Percentiles rank a stretch among this genome's conserved stretches.
Evolutionary conservation across 2,329 filamentous ascomycete species (phyloP).

Genomic region (Fonsecaea pedrosoi): DNA sequence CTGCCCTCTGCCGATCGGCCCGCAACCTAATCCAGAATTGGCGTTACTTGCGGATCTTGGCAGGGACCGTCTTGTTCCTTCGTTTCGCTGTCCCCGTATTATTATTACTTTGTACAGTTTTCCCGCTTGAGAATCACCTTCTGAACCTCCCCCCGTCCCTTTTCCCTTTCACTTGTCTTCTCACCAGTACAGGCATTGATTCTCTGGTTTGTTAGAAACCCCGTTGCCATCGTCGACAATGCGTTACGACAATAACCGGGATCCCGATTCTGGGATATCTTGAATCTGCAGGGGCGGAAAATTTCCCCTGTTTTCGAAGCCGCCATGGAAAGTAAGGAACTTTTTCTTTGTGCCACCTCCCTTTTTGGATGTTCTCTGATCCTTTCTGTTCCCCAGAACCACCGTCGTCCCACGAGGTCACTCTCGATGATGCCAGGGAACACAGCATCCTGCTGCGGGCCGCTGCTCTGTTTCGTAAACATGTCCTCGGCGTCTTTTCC

Average conservation of each 20-base stretch:
- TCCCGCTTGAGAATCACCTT: neutral
- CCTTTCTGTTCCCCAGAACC: neutral
- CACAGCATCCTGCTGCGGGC: slow-evolving; percentile 4
- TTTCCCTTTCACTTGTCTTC: neutral
- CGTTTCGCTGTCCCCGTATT: neutral
- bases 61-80: neutral
- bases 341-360: neutral
- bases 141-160: neutral
- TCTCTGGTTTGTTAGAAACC: neutral
- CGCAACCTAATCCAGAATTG: neutral
- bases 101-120: neutral
- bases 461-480: neutral
- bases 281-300: neutral
- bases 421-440: neutral
- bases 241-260: slow-evolving; percentile 25
- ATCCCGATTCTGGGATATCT: slow-evolving; percentile 18
- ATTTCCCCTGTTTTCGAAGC: neutral
- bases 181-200: neutral
- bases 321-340: slow-evolving; percentile 15
- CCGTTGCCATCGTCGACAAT: slow-evolving; percentile 7
- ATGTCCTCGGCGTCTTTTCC: slow-evolving; percentile 6
- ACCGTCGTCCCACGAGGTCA: neutral
- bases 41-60: neutral
- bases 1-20: neutral
- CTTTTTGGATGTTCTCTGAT: slow-evolving; percentile 4